Evolutionary conservation across 2,329 filamentous ascomycete genomes (phyloP).

Genomic region (Botrytis elliptica): DNA sequence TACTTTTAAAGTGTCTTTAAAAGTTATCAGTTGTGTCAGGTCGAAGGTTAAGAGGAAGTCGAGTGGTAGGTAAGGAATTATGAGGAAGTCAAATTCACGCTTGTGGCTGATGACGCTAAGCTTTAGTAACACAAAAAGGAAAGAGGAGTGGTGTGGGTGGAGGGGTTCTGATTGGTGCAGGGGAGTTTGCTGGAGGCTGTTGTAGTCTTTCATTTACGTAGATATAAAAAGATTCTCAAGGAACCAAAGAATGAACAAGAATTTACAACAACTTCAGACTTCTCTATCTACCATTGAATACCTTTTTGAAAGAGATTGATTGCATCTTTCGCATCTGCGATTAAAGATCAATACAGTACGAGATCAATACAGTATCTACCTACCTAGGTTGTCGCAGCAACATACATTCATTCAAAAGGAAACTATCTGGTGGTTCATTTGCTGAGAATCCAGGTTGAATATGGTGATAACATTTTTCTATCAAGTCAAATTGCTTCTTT

Average conservation of each 20-base stretch:
- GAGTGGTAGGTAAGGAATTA: not conserved
- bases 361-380: not conserved
- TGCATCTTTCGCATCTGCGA: not conserved
- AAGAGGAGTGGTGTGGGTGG: not conserved
- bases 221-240: not conserved
- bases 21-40: not conserved
- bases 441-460: not conserved
- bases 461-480: constrained; percentile 8
- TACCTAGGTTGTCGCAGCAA: not conserved
- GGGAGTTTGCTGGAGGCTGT: not conserved
- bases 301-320: not conserved
- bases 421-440: not conserved
- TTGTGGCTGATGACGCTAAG: constrained; percentile 20
- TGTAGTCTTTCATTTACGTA: not conserved
- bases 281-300: not conserved
- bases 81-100: constrained; percentile 19
- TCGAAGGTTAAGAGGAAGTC: not conserved
- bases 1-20: not conserved
- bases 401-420: not conserved
- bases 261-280: not conserved
- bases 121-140: constrained; percentile 1
- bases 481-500: not conserved
- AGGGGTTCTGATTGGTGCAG: not conserved
- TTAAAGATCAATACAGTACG: not conserved
- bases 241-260: not conserved